Percentiles rank a stretch among this genome's conserved stretches.
Evolutionary conservation across 2,329 filamentous ascomycete genomes (phyloP).

Genomic region (Xylariaceae sp.): DNA sequence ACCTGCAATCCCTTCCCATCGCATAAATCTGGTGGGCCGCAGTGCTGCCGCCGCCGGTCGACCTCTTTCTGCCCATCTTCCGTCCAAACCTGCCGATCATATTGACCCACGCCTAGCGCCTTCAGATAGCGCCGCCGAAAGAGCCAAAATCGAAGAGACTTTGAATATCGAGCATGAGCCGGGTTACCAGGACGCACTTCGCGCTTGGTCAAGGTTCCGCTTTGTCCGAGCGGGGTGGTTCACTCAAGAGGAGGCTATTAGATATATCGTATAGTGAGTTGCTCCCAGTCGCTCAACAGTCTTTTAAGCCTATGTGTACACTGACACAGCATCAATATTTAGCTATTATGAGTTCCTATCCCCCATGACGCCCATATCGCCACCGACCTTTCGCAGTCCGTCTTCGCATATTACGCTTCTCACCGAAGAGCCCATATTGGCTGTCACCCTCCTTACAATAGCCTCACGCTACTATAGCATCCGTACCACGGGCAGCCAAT

Average conservation of each 20-base stretch:
- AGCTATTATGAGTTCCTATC: constrained; percentile 90
- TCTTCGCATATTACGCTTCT: constrained; percentile 74
- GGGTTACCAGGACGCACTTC: constrained; percentile 66
- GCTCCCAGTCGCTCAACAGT: neutral
- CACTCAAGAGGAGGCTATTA: constrained; percentile 85
- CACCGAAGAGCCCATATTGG: constrained; percentile 86
- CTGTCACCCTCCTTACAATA: constrained; percentile 87
- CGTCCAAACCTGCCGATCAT: constrained; percentile 25
- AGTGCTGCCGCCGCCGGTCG: constrained; percentile 17
- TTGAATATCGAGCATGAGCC: constrained; percentile 43
- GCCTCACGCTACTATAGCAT: constrained; percentile 82
- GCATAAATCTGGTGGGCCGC: constrained; percentile 18
- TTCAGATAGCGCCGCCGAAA: constrained; percentile 18
- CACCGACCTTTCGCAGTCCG: constrained; percentile 84
- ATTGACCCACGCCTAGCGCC: constrained; percentile 28
- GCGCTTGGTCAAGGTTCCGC: constrained; percentile 85
- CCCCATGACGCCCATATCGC: constrained; percentile 87
- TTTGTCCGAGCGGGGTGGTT: constrained; percentile 98
- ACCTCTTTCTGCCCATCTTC: constrained; percentile 14
- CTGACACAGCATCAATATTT: constrained; percentile 3
- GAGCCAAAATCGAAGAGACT: constrained; percentile 39
- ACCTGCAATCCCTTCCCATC: constrained; percentile 16
- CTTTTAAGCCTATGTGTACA: neutral
- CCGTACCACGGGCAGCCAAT: constrained; percentile 73
- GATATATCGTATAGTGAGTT: constrained; percentile 84